Evolutionary conservation across 345 rosid genomes (phyloP).

Genomic region (Pugionium cornutum): DNA sequence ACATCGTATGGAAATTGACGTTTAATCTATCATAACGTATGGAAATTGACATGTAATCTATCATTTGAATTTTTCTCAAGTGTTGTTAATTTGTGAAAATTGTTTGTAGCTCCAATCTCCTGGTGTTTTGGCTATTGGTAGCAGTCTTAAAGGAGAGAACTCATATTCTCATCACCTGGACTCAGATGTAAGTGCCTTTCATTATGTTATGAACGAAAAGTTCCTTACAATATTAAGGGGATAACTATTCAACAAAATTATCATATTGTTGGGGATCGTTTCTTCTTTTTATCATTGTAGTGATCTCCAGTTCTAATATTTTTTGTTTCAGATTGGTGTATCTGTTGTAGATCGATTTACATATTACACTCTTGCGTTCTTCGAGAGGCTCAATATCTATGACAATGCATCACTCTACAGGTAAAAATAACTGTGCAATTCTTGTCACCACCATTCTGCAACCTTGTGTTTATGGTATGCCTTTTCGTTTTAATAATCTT

Average conservation of each 20-base stretch:
- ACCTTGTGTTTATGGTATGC: neutral
- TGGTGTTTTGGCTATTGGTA: constrained; percentile 94
- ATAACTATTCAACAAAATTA: neutral
- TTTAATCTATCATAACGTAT: too few species aligned
- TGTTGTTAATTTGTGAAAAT: constrained; percentile 20
- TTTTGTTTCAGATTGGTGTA: constrained; percentile 73
- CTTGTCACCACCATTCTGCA: constrained; percentile 18
- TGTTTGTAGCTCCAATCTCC: constrained; percentile 80
- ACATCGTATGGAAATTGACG: neutral
- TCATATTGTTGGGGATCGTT: constrained; percentile 14
- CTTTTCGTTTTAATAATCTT: neutral
- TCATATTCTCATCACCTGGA: constrained; percentile 99
- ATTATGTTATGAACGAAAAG: constrained; percentile 5
- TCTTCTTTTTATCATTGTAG: constrained; percentile 8
- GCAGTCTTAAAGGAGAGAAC: constrained; percentile 96
- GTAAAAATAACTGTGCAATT: constrained; percentile 43
- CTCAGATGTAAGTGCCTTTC: constrained; percentile 69
- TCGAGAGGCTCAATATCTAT: constrained; percentile 86
- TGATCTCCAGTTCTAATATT: constrained; percentile 8
- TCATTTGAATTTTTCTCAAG: constrained; percentile 10
- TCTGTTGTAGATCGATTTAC: constrained; percentile 97
- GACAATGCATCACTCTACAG: constrained; percentile 91
- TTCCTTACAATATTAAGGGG: neutral
- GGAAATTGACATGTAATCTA: neutral
- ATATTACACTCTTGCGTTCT: constrained; percentile 87